Evolutionary conservation across 2,329 filamentous ascomycete genomes (phyloP), one percentile per base, ranked within the genome.

Genomic region (Setomelanomma holmii): DNA sequence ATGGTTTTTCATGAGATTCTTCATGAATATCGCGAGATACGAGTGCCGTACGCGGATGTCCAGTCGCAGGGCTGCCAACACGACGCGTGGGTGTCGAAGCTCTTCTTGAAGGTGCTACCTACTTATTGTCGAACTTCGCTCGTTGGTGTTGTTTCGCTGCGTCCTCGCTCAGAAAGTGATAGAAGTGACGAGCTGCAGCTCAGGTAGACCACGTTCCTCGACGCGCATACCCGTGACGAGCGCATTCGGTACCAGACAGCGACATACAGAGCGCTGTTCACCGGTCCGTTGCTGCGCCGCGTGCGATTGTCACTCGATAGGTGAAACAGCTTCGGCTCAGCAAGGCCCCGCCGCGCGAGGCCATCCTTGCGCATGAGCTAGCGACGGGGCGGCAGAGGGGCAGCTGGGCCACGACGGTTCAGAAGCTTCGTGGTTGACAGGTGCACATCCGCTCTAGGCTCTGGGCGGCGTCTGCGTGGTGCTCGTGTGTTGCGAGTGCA

Each of bases 281-380:
- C 33, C 45, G 43, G 45, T 38, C n/a, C 22, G 46, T 23, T 22
- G 40, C 20, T 40, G 47, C 51, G 45, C 27, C 52, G 44, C 52
- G 40, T 48, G 53, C 44, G 21, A 35, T 43, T 35, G 27, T 45
- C 43, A 36, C 17, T 23, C 51, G 49, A 48, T 40, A 52, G 39
- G 43, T 30, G 43, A 36, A 20, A 38, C n/a, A n/a, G n/a, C n/a
- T 33, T 40, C 10, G 17, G 33, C 20, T 22, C 42, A 45, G 34
- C 43, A 39, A 11, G 14, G 22, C 20, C 23, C 43, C 43, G 40
- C 23, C 21, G 30, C 19, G 24, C 22, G 39, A 16, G 3, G 14
- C 19, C n/a, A 30, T 19, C 35, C 35, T 17, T 38, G 44, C 21
- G 35, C 22, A 46, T 38, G 34, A 46, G 34, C 34, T 40, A 24